A percentile compares a stretch with the other conserved stretches of the same genome.
Conservation (phyloP, 192 early-diverging fungal species). For the Neocallimastix lanati region DNA sequence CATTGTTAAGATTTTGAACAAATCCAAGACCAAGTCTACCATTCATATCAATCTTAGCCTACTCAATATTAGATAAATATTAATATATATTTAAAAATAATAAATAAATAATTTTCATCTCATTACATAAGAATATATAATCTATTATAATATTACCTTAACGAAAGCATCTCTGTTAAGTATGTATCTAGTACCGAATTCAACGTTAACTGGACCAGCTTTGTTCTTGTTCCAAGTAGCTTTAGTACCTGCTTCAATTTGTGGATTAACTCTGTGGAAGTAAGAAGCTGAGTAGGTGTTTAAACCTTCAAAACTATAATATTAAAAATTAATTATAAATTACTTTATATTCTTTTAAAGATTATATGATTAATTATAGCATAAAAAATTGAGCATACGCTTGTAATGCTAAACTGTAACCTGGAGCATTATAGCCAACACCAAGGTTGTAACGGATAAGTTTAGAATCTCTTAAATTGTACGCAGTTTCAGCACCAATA, state of each 20-base stretch:
- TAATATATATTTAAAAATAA: too few relatives aligned
- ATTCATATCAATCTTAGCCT: neutral
- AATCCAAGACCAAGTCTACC: neutral
- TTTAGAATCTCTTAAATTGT: constrained; percentile 77
- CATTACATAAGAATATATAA: too few relatives aligned
- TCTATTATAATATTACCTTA: neutral
- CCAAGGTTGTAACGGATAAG: constrained; percentile 78
- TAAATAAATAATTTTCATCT: too few relatives aligned
- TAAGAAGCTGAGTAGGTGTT: constrained; percentile 77
- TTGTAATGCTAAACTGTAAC: constrained; percentile 77
- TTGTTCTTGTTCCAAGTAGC: constrained; percentile 76
- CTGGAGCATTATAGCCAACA: constrained; percentile 64
- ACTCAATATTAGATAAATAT: too few relatives aligned
- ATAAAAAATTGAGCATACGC: constrained; percentile 21
- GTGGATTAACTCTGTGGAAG: constrained; percentile 85
- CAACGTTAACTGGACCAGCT: constrained; percentile 7
- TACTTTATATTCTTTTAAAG: neutral
- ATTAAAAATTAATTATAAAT: neutral
- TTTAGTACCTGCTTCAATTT: constrained; percentile 87
- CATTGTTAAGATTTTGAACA: constrained; percentile 75
- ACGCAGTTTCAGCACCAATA: constrained; percentile 80
- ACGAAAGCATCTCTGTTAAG: constrained; percentile 1
- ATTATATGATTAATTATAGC: neutral
- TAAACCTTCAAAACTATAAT: constrained; percentile 58
- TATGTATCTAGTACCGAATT: neutral